phyloP scores from a whole-genome alignment of 805 yeast genomes.

The Kodamaea jinghongensis region DNA sequence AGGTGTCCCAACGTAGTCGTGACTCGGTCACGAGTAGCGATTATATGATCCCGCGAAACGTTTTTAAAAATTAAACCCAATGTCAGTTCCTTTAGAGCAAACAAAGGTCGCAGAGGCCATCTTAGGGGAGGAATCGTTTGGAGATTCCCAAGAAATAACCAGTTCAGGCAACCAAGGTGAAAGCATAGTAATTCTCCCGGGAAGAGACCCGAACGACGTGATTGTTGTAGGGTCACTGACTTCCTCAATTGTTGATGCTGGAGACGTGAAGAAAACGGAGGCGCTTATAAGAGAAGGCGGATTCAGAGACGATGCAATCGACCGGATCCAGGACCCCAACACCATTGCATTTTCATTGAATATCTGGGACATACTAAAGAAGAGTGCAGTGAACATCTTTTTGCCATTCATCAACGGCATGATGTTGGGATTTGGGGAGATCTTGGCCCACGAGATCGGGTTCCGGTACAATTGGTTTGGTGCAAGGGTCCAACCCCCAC shows the following conservation, averaged over 20 bases:
- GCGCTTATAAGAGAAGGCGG: constrained; percentile 1
- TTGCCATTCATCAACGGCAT: constrained; percentile 90
- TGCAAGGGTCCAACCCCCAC: constrained; percentile 53
- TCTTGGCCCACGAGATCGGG: constrained; percentile 89
- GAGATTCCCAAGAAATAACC: too few relatives aligned
- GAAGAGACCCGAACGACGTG: constrained; percentile 16
- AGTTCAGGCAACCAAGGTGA: constrained; percentile 3
- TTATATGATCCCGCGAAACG: too few relatives aligned
- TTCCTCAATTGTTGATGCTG: constrained; percentile 5
- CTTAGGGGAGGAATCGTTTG: too few relatives aligned
- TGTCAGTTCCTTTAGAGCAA: too few relatives aligned
- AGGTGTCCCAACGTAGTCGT: too few relatives aligned
- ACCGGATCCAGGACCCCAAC: constrained; percentile 4
- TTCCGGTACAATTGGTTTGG: constrained; percentile 74
- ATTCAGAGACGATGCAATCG: constrained; percentile 1
- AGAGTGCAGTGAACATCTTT: constrained; percentile 70
- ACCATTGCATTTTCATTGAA: constrained; percentile 14
- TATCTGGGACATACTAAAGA: constrained; percentile 41
- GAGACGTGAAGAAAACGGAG: constrained; percentile 5
- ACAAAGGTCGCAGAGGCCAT: too few relatives aligned
- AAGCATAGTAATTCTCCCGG: constrained; percentile 8
- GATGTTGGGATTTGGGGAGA: constrained; percentile 95
- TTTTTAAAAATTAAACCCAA: too few relatives aligned
- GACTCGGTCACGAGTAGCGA: too few relatives aligned
- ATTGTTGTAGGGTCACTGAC: constrained; percentile 17